Conservation (phyloP, 441 rosid species). For the Gossypium gossypioides region DNA sequence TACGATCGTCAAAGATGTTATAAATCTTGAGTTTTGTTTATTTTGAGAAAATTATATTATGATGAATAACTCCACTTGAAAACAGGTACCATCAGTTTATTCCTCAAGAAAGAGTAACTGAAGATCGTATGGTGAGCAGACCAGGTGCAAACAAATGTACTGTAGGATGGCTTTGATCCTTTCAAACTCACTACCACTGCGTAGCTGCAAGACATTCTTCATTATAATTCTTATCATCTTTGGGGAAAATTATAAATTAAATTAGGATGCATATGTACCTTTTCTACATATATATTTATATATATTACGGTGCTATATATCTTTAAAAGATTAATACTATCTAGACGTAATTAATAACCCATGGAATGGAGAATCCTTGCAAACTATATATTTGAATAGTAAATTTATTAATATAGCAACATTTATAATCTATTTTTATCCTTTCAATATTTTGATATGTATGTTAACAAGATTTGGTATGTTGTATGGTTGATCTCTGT, state of each 20-base stretch:
- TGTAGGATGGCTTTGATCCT: constrained; percentile 14
- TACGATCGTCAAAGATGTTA: too few relatives aligned
- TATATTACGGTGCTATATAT: not conserved
- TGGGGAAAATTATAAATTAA: not conserved
- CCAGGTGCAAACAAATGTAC: not conserved
- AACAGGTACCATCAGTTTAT: constrained; percentile 13
- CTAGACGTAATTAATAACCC: not conserved
- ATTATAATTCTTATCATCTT: not conserved
- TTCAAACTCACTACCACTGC: not conserved
- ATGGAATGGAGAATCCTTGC: not conserved
- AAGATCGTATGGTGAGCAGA: not conserved
- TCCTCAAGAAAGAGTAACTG: not conserved
- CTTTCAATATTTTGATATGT: too few relatives aligned
- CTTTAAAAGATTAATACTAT: not conserved
- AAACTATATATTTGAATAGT: not conserved
- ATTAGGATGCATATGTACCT: not conserved
- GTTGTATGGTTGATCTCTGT: too few relatives aligned
- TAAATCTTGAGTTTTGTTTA: not conserved
- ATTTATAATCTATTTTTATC: too few relatives aligned
- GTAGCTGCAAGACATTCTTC: not conserved
- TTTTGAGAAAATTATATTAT: not conserved
- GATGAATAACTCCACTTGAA: not conserved
- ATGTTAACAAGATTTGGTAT: too few relatives aligned
- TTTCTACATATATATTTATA: not conserved
- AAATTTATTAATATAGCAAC: too few relatives aligned